Percentiles rank a stretch among this genome's conserved stretches.
Evolutionary conservation across 352 stramenopile genomes (phyloP).

Genomic region (Globisporangium sylvaticum): DNA sequence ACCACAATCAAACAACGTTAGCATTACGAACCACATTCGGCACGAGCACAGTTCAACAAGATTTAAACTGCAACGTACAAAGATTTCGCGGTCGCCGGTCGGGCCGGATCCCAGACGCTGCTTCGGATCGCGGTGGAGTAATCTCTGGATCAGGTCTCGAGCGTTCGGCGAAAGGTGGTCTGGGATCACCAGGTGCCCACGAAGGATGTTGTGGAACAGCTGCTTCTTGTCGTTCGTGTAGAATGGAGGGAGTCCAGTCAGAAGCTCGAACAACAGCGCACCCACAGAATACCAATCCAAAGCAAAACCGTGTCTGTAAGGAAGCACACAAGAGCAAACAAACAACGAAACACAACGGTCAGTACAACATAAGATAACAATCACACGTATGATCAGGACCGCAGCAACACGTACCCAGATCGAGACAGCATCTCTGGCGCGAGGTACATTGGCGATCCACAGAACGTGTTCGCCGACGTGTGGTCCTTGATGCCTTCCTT

Average conservation of each 20-base stretch:
- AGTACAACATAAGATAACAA: neutral
- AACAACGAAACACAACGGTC: neutral
- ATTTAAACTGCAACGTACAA: slow-evolving; percentile 35
- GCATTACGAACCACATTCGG: neutral
- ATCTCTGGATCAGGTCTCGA: slow-evolving; percentile 71
- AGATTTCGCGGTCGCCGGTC: slow-evolving; percentile 77
- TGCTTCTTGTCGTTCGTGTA: slow-evolving; percentile 89
- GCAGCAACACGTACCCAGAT: slow-evolving; percentile 34
- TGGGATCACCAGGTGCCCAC: slow-evolving; percentile 74
- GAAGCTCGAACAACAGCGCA: slow-evolving; percentile 71
- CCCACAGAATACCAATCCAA: slow-evolving; percentile 86
- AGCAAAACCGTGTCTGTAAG: slow-evolving; percentile 58
- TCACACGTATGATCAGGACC: neutral
- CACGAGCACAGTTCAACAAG: neutral
- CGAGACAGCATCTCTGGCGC: slow-evolving; percentile 81
- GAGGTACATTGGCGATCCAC: slow-evolving; percentile 83
- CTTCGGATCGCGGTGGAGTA: slow-evolving; percentile 79
- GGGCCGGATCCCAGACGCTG: slow-evolving; percentile 72
- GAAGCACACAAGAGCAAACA: neutral
- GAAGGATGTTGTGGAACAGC: slow-evolving; percentile 89
- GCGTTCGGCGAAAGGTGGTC: slow-evolving; percentile 75
- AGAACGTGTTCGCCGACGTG: slow-evolving; percentile 84
- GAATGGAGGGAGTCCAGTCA: slow-evolving; percentile 82
- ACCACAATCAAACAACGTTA: neutral
- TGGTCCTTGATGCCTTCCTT: slow-evolving; percentile 87